Conservation (phyloP, 2,329 filamentous ascomycete genomes). For the Calonectria pseudoturangicola region DNA sequence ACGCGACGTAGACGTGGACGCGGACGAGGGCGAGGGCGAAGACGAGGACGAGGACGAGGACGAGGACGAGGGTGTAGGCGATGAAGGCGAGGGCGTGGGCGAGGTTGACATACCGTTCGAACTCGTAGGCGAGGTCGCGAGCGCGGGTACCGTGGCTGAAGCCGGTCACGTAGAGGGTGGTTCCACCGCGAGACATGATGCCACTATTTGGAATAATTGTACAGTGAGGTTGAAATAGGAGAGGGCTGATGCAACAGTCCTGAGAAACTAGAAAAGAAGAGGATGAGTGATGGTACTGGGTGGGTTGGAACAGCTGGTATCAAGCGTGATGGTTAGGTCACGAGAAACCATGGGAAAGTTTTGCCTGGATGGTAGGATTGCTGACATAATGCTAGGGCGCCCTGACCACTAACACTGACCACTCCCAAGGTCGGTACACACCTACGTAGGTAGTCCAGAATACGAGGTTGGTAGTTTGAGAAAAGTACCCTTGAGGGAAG, state of each 20-base stretch:
- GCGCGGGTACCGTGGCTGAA: conserved; percentile 99
- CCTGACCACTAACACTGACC: conserved; percentile 20
- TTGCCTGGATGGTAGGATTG: conserved; percentile 45
- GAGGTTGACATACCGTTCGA: conserved; percentile 97
- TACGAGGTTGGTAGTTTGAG: neutral
- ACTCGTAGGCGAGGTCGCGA: conserved; percentile 99
- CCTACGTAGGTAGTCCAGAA: neutral
- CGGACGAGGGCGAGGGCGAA: conserved; percentile 59
- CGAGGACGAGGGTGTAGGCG: conserved; percentile 63
- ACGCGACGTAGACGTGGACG: conserved; percentile 51
- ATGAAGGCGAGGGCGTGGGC: conserved; percentile 61
- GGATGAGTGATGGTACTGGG: conserved; percentile 48
- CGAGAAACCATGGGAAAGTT: conserved; percentile 52
- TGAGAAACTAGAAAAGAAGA: conserved; percentile 44
- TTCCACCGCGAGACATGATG: conserved; percentile 92
- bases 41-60: conserved; percentile 60
- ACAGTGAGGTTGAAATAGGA: conserved; percentile 33
- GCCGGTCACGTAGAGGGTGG: conserved; percentile 98
- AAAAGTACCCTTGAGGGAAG: no score
- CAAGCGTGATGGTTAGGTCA: conserved; percentile 49
- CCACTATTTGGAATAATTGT: conserved; percentile 37
- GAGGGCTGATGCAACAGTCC: conserved; percentile 53
- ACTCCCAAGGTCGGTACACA: no score
- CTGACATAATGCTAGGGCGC: conserved; percentile 51
- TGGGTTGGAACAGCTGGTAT: conserved; percentile 45